Conservation (phyloP, 345 rosid genomes). For the Linum tenue region DNA sequence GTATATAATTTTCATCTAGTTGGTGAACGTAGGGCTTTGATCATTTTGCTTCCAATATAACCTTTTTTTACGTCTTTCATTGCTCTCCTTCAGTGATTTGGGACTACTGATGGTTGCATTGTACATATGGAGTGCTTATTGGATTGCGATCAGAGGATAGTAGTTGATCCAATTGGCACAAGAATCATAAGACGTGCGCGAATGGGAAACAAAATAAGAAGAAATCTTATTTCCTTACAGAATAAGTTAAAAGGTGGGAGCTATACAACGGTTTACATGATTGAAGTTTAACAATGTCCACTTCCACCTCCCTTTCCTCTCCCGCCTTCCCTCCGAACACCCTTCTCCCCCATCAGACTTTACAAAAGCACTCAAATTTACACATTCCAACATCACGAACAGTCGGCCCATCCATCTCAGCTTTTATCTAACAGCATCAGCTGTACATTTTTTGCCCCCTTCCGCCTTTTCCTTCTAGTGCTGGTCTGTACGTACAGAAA, state of each 20-base stretch:
- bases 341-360: not conserved
- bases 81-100: too few species aligned
- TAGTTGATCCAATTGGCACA: too few species aligned
- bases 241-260: not conserved
- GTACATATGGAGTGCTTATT: too few species aligned
- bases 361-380: slow-evolving; percentile 2
- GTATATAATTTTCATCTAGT: not conserved
- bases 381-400: slow-evolving; percentile 11
- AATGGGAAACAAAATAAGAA: too few species aligned
- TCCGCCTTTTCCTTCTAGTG: slow-evolving; percentile 1
- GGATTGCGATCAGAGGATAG: too few species aligned
- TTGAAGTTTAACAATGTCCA: not conserved
- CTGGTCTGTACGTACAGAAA: slow-evolving; percentile 22
- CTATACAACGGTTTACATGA: not conserved
- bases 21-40: not conserved
- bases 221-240: not conserved
- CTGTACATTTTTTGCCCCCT: slow-evolving; percentile 4
- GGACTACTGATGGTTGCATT: too few species aligned
- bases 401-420: not conserved
- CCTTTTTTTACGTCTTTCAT: not conserved
- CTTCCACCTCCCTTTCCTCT: not conserved
- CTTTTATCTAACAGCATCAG: slow-evolving; percentile 1
- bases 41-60: not conserved
- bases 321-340: not conserved
- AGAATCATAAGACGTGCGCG: too few species aligned